Conservation (phyloP, 257 asterid species). For the Coffea eugenioides region DNA sequence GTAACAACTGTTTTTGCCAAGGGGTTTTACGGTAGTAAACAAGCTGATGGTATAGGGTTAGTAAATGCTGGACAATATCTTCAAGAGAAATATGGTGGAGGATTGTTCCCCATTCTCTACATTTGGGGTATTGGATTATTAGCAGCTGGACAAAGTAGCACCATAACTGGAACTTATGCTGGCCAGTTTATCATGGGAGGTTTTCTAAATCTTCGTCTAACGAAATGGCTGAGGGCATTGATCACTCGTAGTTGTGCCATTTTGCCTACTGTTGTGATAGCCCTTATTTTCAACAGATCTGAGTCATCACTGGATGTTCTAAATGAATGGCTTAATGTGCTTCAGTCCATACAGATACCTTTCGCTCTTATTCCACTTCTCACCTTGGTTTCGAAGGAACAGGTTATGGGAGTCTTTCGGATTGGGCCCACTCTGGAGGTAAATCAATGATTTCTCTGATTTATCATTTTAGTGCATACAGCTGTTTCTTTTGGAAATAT, state of each 20-base stretch:
- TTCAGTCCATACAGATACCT: conserved; percentile 95
- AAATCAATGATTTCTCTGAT: conserved; percentile 15
- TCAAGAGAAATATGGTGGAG: conserved; percentile 92
- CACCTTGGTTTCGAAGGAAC: conserved; percentile 91
- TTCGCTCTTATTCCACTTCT: conserved; percentile 97
- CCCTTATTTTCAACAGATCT: conserved; percentile 79
- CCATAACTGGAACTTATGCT: conserved; percentile 95
- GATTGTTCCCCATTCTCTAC: conserved; percentile 82
- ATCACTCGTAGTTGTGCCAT: conserved; percentile 97
- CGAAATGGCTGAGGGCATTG: conserved; percentile 85
- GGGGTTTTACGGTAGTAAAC: conserved; percentile 79
- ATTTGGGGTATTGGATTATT: conserved; percentile 96
- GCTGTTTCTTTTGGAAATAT: not conserved
- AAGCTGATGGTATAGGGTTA: conserved; percentile 77
- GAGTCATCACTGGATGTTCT: conserved; percentile 81
- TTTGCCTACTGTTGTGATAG: conserved; percentile 87
- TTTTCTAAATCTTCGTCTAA: conserved; percentile 80
- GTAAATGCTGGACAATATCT: conserved; percentile 95
- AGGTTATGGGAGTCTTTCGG: conserved; percentile 83
- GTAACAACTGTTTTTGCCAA: conserved; percentile 95
- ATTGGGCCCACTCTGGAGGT: conserved; percentile 78
- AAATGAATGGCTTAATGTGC: conserved; percentile 97
- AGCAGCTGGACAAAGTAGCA: conserved; percentile 99
- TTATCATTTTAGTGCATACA: not conserved
- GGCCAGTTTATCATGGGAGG: conserved; percentile 99